Conservation (phyloP, 2,329 filamentous ascomycete species). For the Didymosphaeria variabile region DNA sequence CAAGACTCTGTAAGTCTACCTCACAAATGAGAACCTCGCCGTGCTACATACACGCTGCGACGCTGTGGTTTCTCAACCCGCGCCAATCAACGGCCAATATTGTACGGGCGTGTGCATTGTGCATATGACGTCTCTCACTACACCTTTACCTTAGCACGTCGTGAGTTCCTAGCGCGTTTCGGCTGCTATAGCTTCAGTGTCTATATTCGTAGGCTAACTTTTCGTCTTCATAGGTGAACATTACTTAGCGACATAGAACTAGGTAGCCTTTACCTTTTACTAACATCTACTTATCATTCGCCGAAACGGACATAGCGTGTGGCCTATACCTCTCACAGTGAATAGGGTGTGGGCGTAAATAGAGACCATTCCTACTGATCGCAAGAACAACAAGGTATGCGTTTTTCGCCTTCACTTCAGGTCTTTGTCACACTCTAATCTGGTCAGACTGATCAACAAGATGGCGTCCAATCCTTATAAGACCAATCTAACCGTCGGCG, state of each 20-base stretch:
- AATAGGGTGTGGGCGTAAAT: slow-evolving; percentile 23
- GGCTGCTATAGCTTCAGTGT: background rate
- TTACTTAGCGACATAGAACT: slow-evolving; percentile 20
- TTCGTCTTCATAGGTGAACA: slow-evolving; percentile 26
- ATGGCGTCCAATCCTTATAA: slow-evolving; percentile 43
- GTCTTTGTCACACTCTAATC: slow-evolving; percentile 19
- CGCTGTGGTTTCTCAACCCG: background rate
- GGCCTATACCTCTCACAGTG: slow-evolving; percentile 20
- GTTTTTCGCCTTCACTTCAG: background rate
- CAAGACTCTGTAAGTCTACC: slow-evolving; percentile 4
- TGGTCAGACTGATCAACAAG: slow-evolving; percentile 17
- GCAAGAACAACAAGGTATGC: slow-evolving; percentile 27
- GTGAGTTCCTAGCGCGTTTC: background rate
- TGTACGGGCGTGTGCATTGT: background rate
- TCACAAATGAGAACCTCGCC: background rate
- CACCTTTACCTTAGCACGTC: slow-evolving; percentile 1
- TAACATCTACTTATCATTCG: slow-evolving; percentile 21
- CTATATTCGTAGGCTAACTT: slow-evolving; percentile 20
- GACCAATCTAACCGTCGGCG: slow-evolving; percentile 38
- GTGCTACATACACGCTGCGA: background rate
- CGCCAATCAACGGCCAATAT: background rate
- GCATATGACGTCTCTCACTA: background rate
- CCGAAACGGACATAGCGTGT: slow-evolving; percentile 20
- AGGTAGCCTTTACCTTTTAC: slow-evolving; percentile 18
- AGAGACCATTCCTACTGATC: background rate